Percentiles rank a stretch among this genome's conserved stretches.
These are phyloP conservation scores for Fusarium equiseti DNA, from an alignment of 2,329 filamentous ascomycete genomes.

Conservation along the genomic window DNA sequence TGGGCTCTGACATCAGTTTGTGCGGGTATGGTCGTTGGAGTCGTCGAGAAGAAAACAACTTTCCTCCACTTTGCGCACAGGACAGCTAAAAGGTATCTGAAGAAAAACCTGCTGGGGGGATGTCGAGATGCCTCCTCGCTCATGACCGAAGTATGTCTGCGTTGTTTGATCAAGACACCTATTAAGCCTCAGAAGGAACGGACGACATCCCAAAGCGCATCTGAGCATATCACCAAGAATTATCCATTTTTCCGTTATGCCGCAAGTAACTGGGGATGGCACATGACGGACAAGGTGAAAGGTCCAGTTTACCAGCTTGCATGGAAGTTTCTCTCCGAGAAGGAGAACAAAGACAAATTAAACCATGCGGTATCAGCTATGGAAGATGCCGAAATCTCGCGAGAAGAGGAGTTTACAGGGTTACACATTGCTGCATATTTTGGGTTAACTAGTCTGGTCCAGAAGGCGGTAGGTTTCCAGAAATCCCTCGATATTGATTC, in stretches of 20 bases:
- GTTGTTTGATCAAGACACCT: background rate
- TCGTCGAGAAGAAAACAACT: background rate
- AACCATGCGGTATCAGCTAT: background rate
- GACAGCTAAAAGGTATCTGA: background rate
- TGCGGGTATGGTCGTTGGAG: background rate
- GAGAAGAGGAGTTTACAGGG: background rate
- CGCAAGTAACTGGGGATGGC: background rate
- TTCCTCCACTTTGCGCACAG: background rate
- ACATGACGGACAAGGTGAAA: background rate
- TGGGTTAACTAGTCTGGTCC: background rate
- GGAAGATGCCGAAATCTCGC: background rate
- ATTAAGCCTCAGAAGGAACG: background rate
- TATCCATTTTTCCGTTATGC: background rate
- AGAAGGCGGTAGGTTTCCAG: background rate
- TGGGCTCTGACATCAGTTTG: background rate
- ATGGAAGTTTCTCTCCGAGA: background rate
- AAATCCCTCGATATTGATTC: background rate
- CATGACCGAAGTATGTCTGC: background rate
- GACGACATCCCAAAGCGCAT: background rate
- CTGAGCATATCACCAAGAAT: background rate
- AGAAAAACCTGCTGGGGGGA: too few relatives aligned
- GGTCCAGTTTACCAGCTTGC: background rate
- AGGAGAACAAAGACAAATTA: background rate
- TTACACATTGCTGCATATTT: background rate
- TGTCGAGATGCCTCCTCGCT: too few relatives aligned